Conservation (phyloP, 2,329 filamentous ascomycete species). For the Fusarium lyarnte region DNA sequence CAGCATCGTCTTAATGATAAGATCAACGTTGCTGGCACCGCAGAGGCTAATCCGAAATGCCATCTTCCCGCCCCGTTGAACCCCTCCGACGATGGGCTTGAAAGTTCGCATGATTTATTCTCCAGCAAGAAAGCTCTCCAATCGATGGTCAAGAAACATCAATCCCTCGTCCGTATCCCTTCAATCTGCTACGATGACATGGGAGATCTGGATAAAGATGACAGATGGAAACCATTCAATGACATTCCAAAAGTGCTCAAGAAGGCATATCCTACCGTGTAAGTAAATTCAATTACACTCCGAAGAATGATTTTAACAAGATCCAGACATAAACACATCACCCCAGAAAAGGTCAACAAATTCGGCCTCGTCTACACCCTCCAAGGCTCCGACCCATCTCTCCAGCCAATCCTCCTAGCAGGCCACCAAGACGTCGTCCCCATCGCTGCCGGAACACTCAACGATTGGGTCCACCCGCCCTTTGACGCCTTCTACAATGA, state of each 20-base stretch:
- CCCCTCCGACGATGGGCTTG: constrained; percentile 43
- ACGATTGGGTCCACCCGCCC: constrained; percentile 50
- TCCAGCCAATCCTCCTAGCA: constrained; percentile 52
- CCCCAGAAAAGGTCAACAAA: constrained; percentile 65
- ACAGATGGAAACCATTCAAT: constrained; percentile 62
- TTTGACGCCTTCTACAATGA: constrained; percentile 51
- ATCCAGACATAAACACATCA: constrained; percentile 51
- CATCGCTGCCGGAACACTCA: constrained; percentile 50
- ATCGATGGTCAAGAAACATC: constrained; percentile 57
- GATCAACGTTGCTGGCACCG: background rate
- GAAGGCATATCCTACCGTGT: constrained; percentile 58
- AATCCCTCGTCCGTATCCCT: constrained; percentile 61
- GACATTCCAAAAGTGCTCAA: constrained; percentile 57
- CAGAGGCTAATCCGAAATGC: constrained; percentile 25
- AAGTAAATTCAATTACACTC: constrained; percentile 16
- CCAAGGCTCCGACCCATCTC: constrained; percentile 58
- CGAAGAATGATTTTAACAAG: background rate
- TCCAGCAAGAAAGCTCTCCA: constrained; percentile 42
- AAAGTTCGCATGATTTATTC: constrained; percentile 43
- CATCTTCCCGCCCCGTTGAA: constrained; percentile 43
- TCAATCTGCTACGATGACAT: constrained; percentile 65
- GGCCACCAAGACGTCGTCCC: constrained; percentile 56
- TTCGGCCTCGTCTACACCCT: constrained; percentile 69
- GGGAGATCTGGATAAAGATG: constrained; percentile 60
- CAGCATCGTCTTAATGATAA: background rate